Base-by-base conservation (phyloP, 345 rosid genomes). In the Syzygium jambos region DNA sequence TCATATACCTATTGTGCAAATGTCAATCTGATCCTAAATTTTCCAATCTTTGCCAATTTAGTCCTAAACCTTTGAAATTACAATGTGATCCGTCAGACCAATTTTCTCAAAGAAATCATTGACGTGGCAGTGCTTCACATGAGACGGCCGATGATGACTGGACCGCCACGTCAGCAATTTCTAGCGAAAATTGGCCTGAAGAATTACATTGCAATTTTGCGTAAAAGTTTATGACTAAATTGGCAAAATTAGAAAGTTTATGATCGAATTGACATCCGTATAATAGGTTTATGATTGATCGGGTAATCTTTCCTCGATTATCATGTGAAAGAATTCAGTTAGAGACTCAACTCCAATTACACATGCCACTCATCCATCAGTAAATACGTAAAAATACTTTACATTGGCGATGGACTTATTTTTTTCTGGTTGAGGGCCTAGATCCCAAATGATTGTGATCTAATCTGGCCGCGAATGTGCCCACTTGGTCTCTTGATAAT, bases 1-100 rank as follows among this genome's bases (percentile, higher is more conserved):
- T 43, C 46, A 43, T 43, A 43, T 5, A 5, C 7, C 46, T 43
- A 43, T 43, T 43, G 46, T 43, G 46, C 46, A 43, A 1, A 43
- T 43, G 46, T 43, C 46, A 43, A 43, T 43, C 7, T 43, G 46
- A 7, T 43, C 7, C 46, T 43, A 43, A 43, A 43, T 7, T 43
- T 59, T 59, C 16, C 2, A 59, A 27, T 27, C 23, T 59, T 59
- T 27, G 9, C 17, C 17, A 59, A 59, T 59, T 27, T 59, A 59
- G 30, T 59, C 34, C n/a, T 59, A 59, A 59, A 12, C 12, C 5
- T 59, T 27, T 59, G 8, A 59, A 27, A 59, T 59, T 59, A 1
- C 16, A 59, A 59, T 59, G 9, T 27, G 12, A 27, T 27, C 17
- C 0, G 12, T 27, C 0, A 3, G 30, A 59, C 27, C 0, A 59